These are phyloP conservation scores for Colletotrichum sublineola DNA, from an alignment of 2,329 filamentous ascomycete genomes.

Conservation along the genomic window DNA sequence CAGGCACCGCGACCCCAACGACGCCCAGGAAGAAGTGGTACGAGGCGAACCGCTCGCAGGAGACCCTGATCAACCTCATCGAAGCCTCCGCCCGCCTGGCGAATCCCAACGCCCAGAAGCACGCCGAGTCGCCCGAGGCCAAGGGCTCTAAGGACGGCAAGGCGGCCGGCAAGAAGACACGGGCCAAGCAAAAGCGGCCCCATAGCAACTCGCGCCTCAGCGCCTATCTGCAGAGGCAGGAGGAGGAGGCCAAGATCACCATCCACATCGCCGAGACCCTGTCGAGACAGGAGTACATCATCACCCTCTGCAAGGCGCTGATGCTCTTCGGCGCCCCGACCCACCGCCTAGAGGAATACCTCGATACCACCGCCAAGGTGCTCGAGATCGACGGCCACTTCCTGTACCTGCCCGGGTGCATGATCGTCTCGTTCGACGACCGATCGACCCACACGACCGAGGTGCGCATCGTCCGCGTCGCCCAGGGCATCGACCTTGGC, in stretches of 20 bases:
- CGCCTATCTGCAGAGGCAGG: constrained; percentile 58
- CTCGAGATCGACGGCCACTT: constrained; percentile 91
- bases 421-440: constrained; percentile 92
- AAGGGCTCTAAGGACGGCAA: constrained; percentile 42
- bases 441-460: constrained; percentile 74
- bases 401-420: constrained; percentile 89
- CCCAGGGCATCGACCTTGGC: constrained; percentile 71
- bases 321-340: constrained; percentile 93
- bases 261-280: constrained; percentile 75
- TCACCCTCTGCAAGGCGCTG: constrained; percentile 84
- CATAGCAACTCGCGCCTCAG: constrained; percentile 54
- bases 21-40: constrained; percentile 64
- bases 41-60: constrained; percentile 60
- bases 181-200: constrained; percentile 53
- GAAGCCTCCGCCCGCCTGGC: constrained; percentile 61
- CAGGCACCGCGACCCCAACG: constrained; percentile 50
- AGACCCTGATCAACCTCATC: constrained; percentile 61
- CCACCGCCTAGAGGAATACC: constrained; percentile 89
- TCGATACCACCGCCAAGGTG: constrained; percentile 86
- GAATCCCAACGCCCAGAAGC: constrained; percentile 48
- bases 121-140: constrained; percentile 43
- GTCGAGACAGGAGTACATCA: constrained; percentile 83
- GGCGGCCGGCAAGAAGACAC: constrained; percentile 49
- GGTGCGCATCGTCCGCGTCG: constrained; percentile 72
- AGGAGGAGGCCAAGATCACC: constrained; percentile 57